Conservation (phyloP, 208 protist species). For the Leishmania lainsoni region DNA sequence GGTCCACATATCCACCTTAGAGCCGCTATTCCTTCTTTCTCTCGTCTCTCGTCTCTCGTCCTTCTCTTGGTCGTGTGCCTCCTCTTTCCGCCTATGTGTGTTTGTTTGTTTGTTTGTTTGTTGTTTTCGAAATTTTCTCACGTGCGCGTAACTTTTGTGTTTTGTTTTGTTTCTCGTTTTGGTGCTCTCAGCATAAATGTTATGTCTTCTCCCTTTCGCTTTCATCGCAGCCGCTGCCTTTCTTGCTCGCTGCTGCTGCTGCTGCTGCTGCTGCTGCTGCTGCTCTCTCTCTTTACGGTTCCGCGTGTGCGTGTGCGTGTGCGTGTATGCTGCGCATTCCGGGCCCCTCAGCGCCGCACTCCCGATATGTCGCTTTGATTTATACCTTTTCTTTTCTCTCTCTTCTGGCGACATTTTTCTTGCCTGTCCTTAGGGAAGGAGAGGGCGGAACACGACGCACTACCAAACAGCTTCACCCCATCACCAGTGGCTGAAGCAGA, state of each 20-base stretch:
- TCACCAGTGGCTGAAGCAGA: not conserved
- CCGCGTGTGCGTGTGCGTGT: not conserved
- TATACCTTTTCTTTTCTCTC: not conserved
- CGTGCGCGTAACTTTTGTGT: no score
- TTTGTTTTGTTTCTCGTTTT: not conserved
- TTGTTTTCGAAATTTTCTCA: not conserved
- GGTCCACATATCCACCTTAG: not conserved
- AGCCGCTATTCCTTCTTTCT: not conserved
- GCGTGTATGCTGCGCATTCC: not conserved
- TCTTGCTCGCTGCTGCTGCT: no score
- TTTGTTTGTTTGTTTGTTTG: not conserved
- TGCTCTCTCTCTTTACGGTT: not conserved
- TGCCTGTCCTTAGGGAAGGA: not conserved
- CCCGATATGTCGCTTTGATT: not conserved
- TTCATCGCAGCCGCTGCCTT: not conserved
- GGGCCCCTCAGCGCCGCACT: not conserved
- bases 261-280: no score
- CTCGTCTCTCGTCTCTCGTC: constrained; percentile 2
- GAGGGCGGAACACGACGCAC: not conserved
- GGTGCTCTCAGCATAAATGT: no score
- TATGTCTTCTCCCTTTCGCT: not conserved
- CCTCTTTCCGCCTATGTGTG: not conserved
- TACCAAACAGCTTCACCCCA: not conserved
- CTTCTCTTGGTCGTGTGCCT: not conserved
- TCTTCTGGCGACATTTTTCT: not conserved